Evolutionary conservation across 176 grass and related monocot genomes (phyloP).

Genomic region (Paspalum notatum): DNA sequence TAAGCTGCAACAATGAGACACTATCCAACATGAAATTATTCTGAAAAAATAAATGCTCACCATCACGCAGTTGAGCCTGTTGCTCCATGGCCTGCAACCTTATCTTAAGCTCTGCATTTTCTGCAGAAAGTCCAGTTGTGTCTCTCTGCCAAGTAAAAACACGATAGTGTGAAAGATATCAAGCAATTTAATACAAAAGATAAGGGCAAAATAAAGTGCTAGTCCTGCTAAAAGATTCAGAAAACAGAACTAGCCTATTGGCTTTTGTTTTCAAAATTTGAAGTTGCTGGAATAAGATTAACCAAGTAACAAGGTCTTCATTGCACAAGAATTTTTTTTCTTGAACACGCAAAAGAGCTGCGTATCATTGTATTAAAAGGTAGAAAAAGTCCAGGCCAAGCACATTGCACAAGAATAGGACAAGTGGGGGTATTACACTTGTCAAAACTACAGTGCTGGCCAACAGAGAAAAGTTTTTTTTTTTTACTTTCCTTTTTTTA

Average conservation of each 20-base stretch:
- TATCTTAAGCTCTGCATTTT: constrained; percentile 87
- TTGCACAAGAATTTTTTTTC: neutral
- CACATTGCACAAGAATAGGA: neutral
- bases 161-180: constrained; percentile 39
- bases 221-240: neutral
- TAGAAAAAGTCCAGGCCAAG: no score
- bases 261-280: neutral
- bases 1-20: neutral
- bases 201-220: neutral
- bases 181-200: constrained; percentile 27
- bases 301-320: neutral
- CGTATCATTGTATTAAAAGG: no score
- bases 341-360: no score
- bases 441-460: neutral
- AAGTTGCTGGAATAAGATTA: neutral
- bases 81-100: constrained; percentile 89
- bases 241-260: neutral
- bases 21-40: neutral
- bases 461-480: neutral
- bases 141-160: constrained; percentile 68
- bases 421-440: neutral
- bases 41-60: constrained; percentile 44
- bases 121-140: constrained; percentile 69
- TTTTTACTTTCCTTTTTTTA: neutral
- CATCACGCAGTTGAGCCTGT: constrained; percentile 80